These are phyloP conservation scores for Venturiaceae sp. DNA, from an alignment of 2,329 filamentous ascomycete genomes.

Conservation along the genomic window DNA sequence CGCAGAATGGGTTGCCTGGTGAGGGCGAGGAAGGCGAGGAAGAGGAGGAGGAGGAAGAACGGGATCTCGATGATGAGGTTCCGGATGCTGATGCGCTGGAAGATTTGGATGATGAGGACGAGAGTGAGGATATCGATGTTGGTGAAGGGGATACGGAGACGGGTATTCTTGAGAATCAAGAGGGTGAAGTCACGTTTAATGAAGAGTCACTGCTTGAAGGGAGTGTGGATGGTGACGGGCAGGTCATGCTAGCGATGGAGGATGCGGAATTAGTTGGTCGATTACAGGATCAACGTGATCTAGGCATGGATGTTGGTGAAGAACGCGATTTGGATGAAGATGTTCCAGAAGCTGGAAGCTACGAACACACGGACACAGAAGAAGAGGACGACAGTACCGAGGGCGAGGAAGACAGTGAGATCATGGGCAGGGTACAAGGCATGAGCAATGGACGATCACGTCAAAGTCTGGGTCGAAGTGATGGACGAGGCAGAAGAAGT, in stretches of 20 bases:
- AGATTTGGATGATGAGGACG: conserved; percentile 28
- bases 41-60: conserved; percentile 25
- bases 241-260: conserved; percentile 14
- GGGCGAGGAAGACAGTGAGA: not conserved
- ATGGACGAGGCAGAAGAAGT: not conserved
- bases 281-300: conserved; percentile 33
- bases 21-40: conserved; percentile 25
- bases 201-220: conserved; percentile 38
- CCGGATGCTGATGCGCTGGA: conserved; percentile 31
- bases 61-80: conserved; percentile 32
- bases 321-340: conserved; percentile 35
- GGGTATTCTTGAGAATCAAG: conserved; percentile 37
- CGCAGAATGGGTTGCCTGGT: conserved; percentile 33
- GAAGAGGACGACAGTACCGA: conserved; percentile 28
- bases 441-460: not conserved
- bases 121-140: conserved; percentile 27
- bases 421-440: not conserved
- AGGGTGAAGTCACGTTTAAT: conserved; percentile 31
- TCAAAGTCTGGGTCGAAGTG: not conserved
- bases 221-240: conserved; percentile 20
- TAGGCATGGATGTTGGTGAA: conserved; percentile 8
- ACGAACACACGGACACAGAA: conserved; percentile 46
- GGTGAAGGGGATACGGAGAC: conserved; percentile 24
- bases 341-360: conserved; percentile 42
- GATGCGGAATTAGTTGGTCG: conserved; percentile 37